Evolutionary conservation across 2,329 filamentous ascomycete genomes (phyloP), one percentile per base, ranked within the genome.

Genomic region (Aspergillus transmontanensis): DNA sequence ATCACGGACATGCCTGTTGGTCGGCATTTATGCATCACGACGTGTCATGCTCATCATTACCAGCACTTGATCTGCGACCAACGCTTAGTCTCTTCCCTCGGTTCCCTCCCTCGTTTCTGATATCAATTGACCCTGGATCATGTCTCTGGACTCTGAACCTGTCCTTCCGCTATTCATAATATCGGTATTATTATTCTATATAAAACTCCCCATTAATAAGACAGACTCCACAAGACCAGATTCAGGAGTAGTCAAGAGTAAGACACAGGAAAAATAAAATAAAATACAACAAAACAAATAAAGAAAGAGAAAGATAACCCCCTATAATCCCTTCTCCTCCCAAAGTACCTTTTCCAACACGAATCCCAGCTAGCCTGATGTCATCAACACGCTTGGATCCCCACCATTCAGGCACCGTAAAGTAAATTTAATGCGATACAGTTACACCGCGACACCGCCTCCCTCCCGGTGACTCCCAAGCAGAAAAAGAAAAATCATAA

Each of bases 1-100:
- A 48, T 50, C 54, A 10, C 48, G 53, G 34, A 57, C 41, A 57
- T 61, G 54, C 53, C 23, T 51, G 32, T 34, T 39, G 48, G 23
- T 39, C 50, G 55, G 46, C 60, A 62, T 57, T 34, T 39, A 54
- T 57, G 58, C 50, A 55, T 36, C 34, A 34, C 61, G 58, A 63
- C 61, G 61, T 63, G 61, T 63, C 61, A 60, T 60, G 58, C 36
- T 19, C 51, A 55, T 55, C 51, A 41, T 59, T 41, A 53, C 39
- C 39, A 41, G 36, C 34, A 61, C 43, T 53, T 50, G 28, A n/a
- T 53, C 23, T 60, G 30, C 41, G 10, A 19, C 58, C 39, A 60
- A n/a, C 34, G 30, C 23, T 32, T 32, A 28, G 6, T 51, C 21
- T 46, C 21, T 14, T 46, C 21, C 11, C n/a, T 23, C 43, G n/a